Evolutionary conservation across 2,329 filamentous ascomycete species (phyloP), one percentile per base, ranked within the genome.

Genomic region (Colletotrichum tabaci): DNA sequence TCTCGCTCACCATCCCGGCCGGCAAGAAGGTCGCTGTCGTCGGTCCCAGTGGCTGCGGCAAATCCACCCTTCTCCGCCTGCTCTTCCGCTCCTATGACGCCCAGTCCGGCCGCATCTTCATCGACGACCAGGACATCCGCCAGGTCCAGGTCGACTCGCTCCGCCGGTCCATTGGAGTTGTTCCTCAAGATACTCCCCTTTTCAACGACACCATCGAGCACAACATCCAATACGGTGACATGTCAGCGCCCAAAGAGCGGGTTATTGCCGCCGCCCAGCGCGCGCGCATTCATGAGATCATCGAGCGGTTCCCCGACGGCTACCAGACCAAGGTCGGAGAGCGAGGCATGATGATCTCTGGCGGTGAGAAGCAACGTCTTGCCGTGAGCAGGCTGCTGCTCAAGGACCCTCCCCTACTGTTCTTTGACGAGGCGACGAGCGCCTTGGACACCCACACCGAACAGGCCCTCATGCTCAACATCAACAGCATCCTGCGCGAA

Each of bases 151-250:
- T 98, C 2, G 94, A 97, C 64, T 97, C 93, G 46, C 85, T 99
- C 38, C 91, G 96, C 8, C 90, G 90, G 74, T 89, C 93, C 2
- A 98, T 99, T 74, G 96, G 96, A 26, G 96, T 99, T 18, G 96
- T 99, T 0, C 96, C 96, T 0, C 97, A 99, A 80, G 96, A 99
- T 77, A 98, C 96, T 0, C 95, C 96, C 0, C 87, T 99, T 1
- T 99, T 99, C 86, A 99, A 99, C 80, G 95, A 98, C 78, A 96
- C 95, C 0, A 96, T 99, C 70, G 93, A 93, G 79, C 94, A 98
- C 81, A 99, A 99, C 80, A 98, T 99, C 77, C 92, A 91, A 74
- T 99, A 99, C 80, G 96, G 96, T 61, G 90, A 93, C 75, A 89
- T 98, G 74, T 89, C 91, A 57, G 95, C 96, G 0, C 87, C 91